These are phyloP conservation scores for Aspergillus sp. DNA, from an alignment of 2,329 filamentous ascomycete genomes.

Conservation along the genomic window DNA sequence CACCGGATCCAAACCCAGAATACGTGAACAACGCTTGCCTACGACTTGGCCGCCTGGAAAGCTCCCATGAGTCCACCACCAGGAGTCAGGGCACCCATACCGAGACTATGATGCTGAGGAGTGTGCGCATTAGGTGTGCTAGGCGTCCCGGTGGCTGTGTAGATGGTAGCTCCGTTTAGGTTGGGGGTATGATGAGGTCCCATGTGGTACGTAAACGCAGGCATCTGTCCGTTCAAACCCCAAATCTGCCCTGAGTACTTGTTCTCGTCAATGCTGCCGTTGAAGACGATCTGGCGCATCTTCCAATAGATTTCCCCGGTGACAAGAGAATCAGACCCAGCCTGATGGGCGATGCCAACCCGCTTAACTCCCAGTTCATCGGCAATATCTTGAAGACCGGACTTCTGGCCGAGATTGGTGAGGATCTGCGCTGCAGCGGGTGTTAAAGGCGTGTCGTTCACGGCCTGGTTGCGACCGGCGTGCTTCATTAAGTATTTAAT, in stretches of 20 bases:
- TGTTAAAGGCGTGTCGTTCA: slow-evolving; percentile 58
- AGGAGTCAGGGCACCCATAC: slow-evolving; percentile 69
- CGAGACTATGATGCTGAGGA: slow-evolving; percentile 44
- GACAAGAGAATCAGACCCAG: slow-evolving; percentile 85
- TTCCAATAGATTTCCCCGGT: slow-evolving; percentile 95
- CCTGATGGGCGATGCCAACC: slow-evolving; percentile 80
- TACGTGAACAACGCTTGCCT: slow-evolving; percentile 7
- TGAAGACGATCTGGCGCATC: slow-evolving; percentile 81
- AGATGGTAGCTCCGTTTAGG: slow-evolving; percentile 49
- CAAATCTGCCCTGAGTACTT: slow-evolving; percentile 86
- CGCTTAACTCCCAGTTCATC: slow-evolving; percentile 88
- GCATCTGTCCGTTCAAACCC: slow-evolving; percentile 72
- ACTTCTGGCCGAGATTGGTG: slow-evolving; percentile 80
- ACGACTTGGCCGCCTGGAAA: slow-evolving; percentile 45
- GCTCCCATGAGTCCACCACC: slow-evolving; percentile 68
- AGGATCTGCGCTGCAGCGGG: slow-evolving; percentile 65
- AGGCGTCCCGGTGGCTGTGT: slow-evolving; percentile 47
- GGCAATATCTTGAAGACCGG: slow-evolving; percentile 85
- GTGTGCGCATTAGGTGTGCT: slow-evolving; percentile 60
- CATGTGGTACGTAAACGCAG: slow-evolving; percentile 41
- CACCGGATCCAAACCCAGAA: slow-evolving; percentile 7
- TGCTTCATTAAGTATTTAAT: slow-evolving; percentile 97
- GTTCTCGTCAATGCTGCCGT: slow-evolving; percentile 67
- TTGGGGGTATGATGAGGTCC: slow-evolving; percentile 46
- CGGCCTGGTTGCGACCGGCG: slow-evolving; percentile 63